Evolutionary conservation across 2,329 filamentous ascomycete genomes (phyloP).

Genomic region (Colletotrichum navitas): DNA sequence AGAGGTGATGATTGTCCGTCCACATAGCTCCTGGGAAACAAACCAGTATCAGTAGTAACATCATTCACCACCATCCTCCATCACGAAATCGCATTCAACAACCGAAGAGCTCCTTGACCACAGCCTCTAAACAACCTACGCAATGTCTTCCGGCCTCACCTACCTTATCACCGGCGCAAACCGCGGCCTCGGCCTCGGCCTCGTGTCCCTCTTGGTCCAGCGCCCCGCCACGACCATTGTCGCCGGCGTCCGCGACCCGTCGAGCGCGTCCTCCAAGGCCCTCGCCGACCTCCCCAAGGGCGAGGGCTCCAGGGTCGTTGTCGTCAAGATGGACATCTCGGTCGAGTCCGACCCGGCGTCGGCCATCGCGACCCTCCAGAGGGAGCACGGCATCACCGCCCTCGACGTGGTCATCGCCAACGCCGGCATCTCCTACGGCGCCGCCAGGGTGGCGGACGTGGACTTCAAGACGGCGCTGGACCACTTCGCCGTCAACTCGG

Average conservation of each 20-base stretch:
- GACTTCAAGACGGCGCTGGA: constrained; percentile 47
- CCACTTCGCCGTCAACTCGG: constrained; percentile 56
- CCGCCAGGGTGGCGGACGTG: constrained; percentile 43
- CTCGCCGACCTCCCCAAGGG: constrained; percentile 54
- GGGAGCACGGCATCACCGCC: constrained; percentile 51
- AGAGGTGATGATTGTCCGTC: too few species aligned
- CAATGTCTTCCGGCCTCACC: constrained; percentile 50
- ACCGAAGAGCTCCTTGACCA: neutral
- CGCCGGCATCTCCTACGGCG: constrained; percentile 54
- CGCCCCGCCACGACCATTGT: constrained; percentile 51
- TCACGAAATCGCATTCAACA: neutral
- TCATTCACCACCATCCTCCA: neutral
- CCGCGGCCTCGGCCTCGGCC: constrained; percentile 35
- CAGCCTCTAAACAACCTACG: too few species aligned
- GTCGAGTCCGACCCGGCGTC: constrained; percentile 50
- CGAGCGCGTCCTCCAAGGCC: constrained; percentile 45
- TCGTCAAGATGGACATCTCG: constrained; percentile 57
- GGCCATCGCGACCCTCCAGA: constrained; percentile 49
- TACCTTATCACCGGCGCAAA: constrained; percentile 53
- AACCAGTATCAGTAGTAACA: neutral
- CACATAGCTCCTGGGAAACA: neutral
- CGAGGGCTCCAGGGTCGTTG: constrained; percentile 52
- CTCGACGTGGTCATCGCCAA: constrained; percentile 68
- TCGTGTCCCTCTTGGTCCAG: constrained; percentile 22
- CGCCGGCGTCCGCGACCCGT: constrained; percentile 54